phyloP scores from a whole-genome alignment of 768 basidiomycete genomes.

The Neoboletus magnificus region DNA sequence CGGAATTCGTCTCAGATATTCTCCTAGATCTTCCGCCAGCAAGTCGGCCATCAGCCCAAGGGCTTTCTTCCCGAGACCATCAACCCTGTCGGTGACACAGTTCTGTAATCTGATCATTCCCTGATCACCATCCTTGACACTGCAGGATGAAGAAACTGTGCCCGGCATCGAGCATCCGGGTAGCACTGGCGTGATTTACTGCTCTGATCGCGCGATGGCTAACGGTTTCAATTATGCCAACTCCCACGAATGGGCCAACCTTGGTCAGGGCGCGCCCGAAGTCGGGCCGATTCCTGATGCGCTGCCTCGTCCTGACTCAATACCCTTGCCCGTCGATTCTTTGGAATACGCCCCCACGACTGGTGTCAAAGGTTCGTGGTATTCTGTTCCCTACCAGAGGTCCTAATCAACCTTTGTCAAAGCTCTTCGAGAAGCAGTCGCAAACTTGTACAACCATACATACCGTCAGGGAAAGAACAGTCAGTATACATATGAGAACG shows the following conservation, averaged over 20 bases:
- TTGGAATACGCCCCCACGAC: conserved; percentile 93
- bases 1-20: not conserved
- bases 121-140: conserved; percentile 4
- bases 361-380: conserved; percentile 68
- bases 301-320: conserved; percentile 57
- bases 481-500: conserved; percentile 89
- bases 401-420: conserved; percentile 6
- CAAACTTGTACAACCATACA: conserved; percentile 82
- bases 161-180: conserved; percentile 83
- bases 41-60: conserved; percentile 66
- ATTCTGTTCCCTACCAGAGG: not conserved
- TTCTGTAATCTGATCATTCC: not conserved
- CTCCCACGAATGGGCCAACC: conserved; percentile 80
- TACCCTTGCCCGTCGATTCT: conserved; percentile 66
- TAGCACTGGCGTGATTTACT: conserved; percentile 70
- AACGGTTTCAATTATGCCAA: conserved; percentile 84
- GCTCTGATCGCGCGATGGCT: conserved; percentile 91
- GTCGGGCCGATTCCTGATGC: conserved; percentile 82
- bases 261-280: conserved; percentile 92
- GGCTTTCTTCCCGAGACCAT: conserved; percentile 63
- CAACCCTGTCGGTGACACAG: conserved; percentile 52
- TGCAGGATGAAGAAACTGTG: conserved; percentile 81
- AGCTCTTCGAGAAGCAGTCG: conserved; percentile 88
- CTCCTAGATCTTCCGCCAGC: conserved; percentile 68
- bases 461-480: conserved; percentile 80